Base-by-base conservation (phyloP, 306 rosid species). In the Inga laurina region DNA sequence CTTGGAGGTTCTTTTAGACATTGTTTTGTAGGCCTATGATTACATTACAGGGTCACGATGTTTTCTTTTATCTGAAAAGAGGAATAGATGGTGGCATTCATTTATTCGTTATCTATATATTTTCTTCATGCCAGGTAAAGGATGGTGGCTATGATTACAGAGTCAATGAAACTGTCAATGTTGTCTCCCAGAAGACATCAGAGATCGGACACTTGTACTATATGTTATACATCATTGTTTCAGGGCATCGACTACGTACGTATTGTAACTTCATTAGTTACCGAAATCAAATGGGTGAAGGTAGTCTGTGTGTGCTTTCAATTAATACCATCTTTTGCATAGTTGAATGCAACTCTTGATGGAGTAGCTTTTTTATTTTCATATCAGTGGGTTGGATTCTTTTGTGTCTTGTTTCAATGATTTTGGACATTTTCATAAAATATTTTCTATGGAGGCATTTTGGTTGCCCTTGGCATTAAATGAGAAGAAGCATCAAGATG, bases 91-190 rank as follows among this genome's bases (percentile, higher is more conserved):
- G 19, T 43, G n/a, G 62, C 76, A 51, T 65, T 56, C 67, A 54
- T 73, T 34, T 34, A 75, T 73, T 77, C 24, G 61, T 72, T 83
- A 15, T 80, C 54, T 68, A 46, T 14, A 35, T 83, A 35, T 68
- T 6, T 48, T 37, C 21, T n/a, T 79, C 39, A 15, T 77, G 78
- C 75, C 91, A 97, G 99, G 99, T 97, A 69, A 97, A 90, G 84
- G 98, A 97, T 12, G 97, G 99, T 49, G 98, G 98, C 78, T 97
- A 97, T 86, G 99, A 94, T 76, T 21, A 94, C 91, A 97, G 90
- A 91, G 97, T 97, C 79, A 97, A 97, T 83, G 99, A 94, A 88
- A 97, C 99, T 64, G 99, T 97, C 65, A 94, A 41, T 84, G 98
- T 97, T 72, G 99, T 97, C 70, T 85, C 97, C 69, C 91, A 97